Conservation (phyloP, 257 asterid genomes). For the Solanum ossicruentum region DNA sequence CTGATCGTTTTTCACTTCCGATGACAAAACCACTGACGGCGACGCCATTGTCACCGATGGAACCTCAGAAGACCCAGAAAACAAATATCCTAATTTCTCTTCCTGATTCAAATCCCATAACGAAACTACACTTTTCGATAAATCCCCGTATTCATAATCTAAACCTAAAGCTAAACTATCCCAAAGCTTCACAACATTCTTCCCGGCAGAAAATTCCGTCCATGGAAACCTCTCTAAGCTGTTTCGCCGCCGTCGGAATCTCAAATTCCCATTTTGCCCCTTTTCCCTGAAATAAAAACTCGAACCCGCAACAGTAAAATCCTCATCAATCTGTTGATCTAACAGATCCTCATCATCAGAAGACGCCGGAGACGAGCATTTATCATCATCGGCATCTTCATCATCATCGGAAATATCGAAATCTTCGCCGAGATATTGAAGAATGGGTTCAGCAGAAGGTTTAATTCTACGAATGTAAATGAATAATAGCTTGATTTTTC, state of each 20-base stretch:
- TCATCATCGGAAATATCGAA: constrained; percentile 38
- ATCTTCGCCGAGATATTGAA: constrained; percentile 24
- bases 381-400: constrained; percentile 20
- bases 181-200: constrained; percentile 80
- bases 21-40: constrained; percentile 38
- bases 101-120: constrained; percentile 30
- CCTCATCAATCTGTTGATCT: constrained; percentile 17
- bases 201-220: constrained; percentile 50
- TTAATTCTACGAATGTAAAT: constrained; percentile 31
- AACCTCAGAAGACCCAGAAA: not conserved
- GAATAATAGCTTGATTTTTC: constrained; percentile 36
- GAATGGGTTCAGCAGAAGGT: constrained; percentile 29
- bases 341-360: constrained; percentile 18
- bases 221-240: constrained; percentile 15
- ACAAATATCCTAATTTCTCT: not conserved
- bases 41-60: constrained; percentile 7
- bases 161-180: constrained; percentile 28
- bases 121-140: constrained; percentile 27
- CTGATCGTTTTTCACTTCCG: constrained; percentile 19
- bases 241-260: constrained; percentile 19
- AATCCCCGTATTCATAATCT: constrained; percentile 7
- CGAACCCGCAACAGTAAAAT: constrained; percentile 40
- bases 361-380: constrained; percentile 14
- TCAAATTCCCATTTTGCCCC: constrained; percentile 20
- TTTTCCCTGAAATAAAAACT: not conserved